Evolutionary conservation across 352 stramenopile genomes (phyloP), one percentile per base, ranked within the genome.

Genomic region (Phytophthora macrochlamydospora): DNA sequence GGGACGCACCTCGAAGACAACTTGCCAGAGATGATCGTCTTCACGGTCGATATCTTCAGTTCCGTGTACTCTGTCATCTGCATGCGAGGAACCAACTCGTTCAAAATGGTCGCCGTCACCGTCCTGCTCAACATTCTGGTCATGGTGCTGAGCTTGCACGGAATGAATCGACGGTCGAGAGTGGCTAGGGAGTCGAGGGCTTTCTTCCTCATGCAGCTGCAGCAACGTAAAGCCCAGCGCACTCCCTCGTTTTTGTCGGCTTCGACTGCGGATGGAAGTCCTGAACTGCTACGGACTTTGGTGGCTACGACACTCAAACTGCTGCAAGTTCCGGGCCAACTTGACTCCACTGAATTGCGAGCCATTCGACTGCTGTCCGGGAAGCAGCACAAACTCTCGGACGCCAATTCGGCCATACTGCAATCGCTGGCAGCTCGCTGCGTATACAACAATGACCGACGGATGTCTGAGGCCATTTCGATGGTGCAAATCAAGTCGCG

Each of bases 21-120:
- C 8, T 33, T 76, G 1, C 66, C 71, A 0, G 71, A 76, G 45
- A 67, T 57, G 31, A 40, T 73, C 13, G 65, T 74, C 7, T 65
- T 75, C 35, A 65, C 56, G 0, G 50, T 80, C 18, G 69, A 80
- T 2, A 35, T 67, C 14, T 80, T 80, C 42, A 71, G 60, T 32
- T 55, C 72, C 5, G 49, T 80, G 6, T 80, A 77, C 35, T 60
- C 48, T 0, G 44, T 68, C 0, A 46, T 69, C 8, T 73, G 65
- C 18, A 73, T 73, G 65, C 59, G 59, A 46, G 56, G 53, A 14
- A 31, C 59, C 14, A 72, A 72, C 32, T 56, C 65, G 4, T 3
- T 65, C 18, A 57, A 64, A 46, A 64, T 65, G 45, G 65, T 72
- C 5, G 24, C 31, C 0, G 24, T 61, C n/a, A 52, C 57, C 2